Base-by-base conservation (phyloP, 345 rosid genomes). In the Kandelia obovata region DNA sequence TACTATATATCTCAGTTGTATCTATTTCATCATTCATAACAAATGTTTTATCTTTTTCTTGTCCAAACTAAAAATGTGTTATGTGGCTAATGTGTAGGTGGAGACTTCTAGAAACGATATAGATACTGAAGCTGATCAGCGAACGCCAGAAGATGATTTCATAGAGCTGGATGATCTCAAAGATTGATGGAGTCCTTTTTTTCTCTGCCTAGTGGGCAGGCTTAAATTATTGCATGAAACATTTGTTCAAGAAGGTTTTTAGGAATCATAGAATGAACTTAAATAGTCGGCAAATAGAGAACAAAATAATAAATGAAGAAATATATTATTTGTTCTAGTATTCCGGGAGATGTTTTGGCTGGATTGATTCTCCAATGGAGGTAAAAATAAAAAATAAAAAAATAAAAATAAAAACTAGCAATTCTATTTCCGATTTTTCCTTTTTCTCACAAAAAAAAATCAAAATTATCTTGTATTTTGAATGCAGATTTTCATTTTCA, bases 111-210 rank as follows among this genome's bases (percentile, higher is more conserved):
- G 62, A 39, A 69, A n/a, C 61, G 32, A 64, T 35, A 20, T 37
- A 35, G 75, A 77, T 64, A 62, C 68, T 58, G 68, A 57, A 49
- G 32, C 66, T 47, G 21, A 61, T 4, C 30, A 62, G 43, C 62
- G 55, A 23, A 65, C 78, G 19, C 21, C 73, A 21, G 78, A 71
- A 26, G 86, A 67, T 47, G 83, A 85, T 75, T 83, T 74, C 31
- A 55, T 83, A 43, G 89, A 82, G 74, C 35, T 85, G 66, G 73
- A 83, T 28, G 87, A 87, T 79, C 80, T 83, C 53, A 21, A 67
- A 65, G 37, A 37, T 58, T 65, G 77, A 77, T 66, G 6, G 17
- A 13, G 49, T 43, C 16, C 16, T 13, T 39, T 39, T 39, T 39
- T 39, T 39, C 47, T 39, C 15, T 9, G 16, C 47, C 47, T 43